phyloP scores from a whole-genome alignment of 177 flowering plant species.

The Vitis hybrid region DNA sequence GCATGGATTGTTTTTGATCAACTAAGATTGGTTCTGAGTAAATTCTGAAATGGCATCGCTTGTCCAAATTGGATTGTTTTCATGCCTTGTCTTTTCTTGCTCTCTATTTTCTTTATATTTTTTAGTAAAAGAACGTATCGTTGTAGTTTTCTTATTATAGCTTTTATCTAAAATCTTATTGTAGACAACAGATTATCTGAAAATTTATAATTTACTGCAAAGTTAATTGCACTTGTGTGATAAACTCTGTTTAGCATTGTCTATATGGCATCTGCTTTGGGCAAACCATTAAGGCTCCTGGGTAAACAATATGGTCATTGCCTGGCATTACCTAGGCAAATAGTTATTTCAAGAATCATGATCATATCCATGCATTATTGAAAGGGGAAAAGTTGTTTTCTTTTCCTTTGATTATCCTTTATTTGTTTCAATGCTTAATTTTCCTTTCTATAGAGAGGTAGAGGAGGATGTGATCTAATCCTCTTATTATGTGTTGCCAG shows the following conservation, averaged over 20 bases:
- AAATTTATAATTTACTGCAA: background rate
- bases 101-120: too few relatives aligned
- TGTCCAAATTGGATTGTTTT: too few relatives aligned
- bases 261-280: background rate
- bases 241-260: background rate
- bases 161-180: background rate
- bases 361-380: background rate
- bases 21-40: too few relatives aligned
- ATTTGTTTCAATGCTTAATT: background rate
- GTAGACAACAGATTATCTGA: background rate
- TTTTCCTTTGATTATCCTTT: background rate
- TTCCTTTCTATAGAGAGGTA: background rate
- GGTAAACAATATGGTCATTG: background rate
- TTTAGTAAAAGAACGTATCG: too few relatives aligned
- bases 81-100: too few relatives aligned
- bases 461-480: background rate
- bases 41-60: too few relatives aligned
- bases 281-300: background rate
- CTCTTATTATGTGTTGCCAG: constrained; percentile 32
- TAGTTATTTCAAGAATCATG: background rate
- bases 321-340: background rate
- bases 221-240: too few relatives aligned
- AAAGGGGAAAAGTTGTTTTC: background rate
- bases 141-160: background rate
- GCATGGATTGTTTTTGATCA: too few relatives aligned